phyloP scores from a whole-genome alignment of 768 basidiomycete genomes.

The Serendipita vermifera region DNA sequence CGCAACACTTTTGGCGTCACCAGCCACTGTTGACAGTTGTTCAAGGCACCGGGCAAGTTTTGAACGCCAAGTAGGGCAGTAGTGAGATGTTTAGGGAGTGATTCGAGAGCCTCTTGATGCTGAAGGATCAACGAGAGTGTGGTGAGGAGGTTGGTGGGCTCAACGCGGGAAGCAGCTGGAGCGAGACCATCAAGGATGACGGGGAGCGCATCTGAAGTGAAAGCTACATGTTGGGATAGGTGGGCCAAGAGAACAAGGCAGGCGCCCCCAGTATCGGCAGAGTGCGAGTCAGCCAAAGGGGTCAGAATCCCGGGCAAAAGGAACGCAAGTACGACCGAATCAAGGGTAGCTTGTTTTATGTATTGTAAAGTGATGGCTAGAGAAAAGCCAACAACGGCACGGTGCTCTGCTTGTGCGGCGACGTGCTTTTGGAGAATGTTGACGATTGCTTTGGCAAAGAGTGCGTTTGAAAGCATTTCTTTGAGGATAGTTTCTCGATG shows the following conservation, averaged over 20 bases:
- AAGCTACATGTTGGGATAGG: too few relatives aligned
- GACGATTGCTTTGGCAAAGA: slow-evolving; percentile 59
- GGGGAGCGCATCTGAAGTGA: too few relatives aligned
- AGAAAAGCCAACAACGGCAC: slow-evolving; percentile 70
- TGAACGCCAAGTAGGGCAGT: too few relatives aligned
- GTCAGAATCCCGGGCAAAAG: slow-evolving; percentile 33
- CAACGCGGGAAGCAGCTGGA: too few relatives aligned
- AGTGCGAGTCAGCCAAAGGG: not conserved
- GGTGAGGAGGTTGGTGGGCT: too few relatives aligned
- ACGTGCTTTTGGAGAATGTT: slow-evolving; percentile 42
- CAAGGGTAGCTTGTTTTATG: slow-evolving; percentile 43
- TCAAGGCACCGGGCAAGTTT: too few relatives aligned
- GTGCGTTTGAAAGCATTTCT: slow-evolving; percentile 58
- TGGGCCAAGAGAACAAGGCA: not conserved
- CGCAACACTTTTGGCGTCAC: too few relatives aligned
- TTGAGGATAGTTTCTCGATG: slow-evolving; percentile 58
- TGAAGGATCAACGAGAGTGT: too few relatives aligned
- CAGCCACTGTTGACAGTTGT: too few relatives aligned
- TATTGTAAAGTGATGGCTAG: slow-evolving; percentile 69
- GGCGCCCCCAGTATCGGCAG: not conserved
- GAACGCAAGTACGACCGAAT: slow-evolving; percentile 54
- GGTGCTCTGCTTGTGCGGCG: slow-evolving; percentile 44
- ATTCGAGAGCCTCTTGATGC: too few relatives aligned
- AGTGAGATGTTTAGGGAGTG: too few relatives aligned
- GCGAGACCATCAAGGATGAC: too few relatives aligned